Evolutionary conservation across 805 yeast genomes (phyloP).

Genomic region (Isabelozyma pseudorhagii): DNA sequence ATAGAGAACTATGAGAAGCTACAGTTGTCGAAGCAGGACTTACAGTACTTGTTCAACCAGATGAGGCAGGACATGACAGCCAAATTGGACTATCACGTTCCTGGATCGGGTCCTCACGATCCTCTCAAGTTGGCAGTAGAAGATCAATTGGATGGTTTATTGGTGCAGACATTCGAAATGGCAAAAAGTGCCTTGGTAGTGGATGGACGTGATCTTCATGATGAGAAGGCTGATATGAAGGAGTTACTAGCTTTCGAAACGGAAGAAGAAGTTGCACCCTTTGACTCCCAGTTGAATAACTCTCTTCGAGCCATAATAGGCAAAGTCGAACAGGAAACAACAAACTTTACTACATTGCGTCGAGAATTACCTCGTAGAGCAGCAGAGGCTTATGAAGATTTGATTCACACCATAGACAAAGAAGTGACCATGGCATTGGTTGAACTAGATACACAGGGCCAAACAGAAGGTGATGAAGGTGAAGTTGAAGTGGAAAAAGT

Average conservation of each 20-base stretch:
- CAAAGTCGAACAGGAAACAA: conserved; percentile 61
- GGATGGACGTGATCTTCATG: conserved; percentile 47
- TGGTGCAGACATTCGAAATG: conserved; percentile 55
- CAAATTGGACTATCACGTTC: conserved; percentile 50
- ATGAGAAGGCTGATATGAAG: conserved; percentile 6
- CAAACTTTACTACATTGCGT: conserved; percentile 53
- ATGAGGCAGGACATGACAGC: conserved; percentile 38
- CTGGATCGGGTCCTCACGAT: conserved; percentile 35
- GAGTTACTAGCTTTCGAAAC: conserved; percentile 7
- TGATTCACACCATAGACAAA: conserved; percentile 27
- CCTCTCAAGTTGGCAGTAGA: conserved; percentile 46
- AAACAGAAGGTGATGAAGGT: conserved; percentile 6
- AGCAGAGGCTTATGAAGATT: conserved; percentile 30
- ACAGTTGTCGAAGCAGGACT: conserved; percentile 51
- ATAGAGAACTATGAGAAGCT: conserved; percentile 36
- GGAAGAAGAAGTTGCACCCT: conserved; percentile 57
- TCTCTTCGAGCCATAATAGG: conserved; percentile 53
- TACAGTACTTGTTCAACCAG: conserved; percentile 45
- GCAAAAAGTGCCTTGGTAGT: conserved; percentile 54
- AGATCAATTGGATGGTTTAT: conserved; percentile 40
- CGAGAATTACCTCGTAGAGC: conserved; percentile 48
- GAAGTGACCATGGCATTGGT: conserved; percentile 24
- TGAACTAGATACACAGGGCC: conserved; percentile 11
- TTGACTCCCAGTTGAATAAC: conserved; percentile 62
- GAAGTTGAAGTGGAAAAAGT: conserved; percentile 3